These are phyloP conservation scores for Symbiodinium natans DNA, from an alignment of 73 alveolate genomes.

Conservation along the genomic window DNA sequence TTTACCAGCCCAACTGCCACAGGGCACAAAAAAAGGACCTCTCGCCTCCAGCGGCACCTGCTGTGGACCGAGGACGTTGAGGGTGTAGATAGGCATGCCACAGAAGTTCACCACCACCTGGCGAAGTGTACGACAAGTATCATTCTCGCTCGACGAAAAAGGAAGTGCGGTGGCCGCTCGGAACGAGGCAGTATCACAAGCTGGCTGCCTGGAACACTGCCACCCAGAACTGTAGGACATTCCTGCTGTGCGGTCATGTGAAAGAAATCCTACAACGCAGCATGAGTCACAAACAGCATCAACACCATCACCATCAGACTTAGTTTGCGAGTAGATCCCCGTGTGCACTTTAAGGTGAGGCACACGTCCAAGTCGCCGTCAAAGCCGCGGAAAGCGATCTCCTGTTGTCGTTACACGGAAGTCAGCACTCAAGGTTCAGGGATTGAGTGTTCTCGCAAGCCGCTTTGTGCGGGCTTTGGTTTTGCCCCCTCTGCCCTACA, in stretches of 20 bases:
- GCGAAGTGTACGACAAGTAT: no score
- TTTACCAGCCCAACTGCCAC: no score
- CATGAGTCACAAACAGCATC: no score
- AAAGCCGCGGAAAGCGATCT: conserved; percentile 78
- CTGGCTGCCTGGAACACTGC: conserved; percentile 64
- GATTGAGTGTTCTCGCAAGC: no score
- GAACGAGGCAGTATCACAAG: no score
- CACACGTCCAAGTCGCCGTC: conserved; percentile 84
- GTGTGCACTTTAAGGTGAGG: background rate
- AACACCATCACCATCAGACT: background rate
- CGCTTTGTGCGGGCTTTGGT: no score
- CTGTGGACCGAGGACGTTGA: conserved; percentile 73
- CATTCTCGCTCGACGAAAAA: no score
- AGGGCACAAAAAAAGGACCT: background rate
- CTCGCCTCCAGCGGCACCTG: conserved; percentile 59
- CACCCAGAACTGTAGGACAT: conserved; percentile 93
- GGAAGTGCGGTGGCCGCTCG: no score
- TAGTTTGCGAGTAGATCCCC: no score
- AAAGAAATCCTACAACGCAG: no score
- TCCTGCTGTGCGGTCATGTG: conserved; percentile 15
- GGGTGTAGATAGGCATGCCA: conserved; percentile 83
- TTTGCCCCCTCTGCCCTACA: no score
- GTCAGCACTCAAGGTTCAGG: no score
- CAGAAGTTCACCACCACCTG: conserved; percentile 84
- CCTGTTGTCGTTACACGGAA: background rate